Conservation (phyloP, 768 basidiomycete genomes). For the Filobasidium wieringae region DNA sequence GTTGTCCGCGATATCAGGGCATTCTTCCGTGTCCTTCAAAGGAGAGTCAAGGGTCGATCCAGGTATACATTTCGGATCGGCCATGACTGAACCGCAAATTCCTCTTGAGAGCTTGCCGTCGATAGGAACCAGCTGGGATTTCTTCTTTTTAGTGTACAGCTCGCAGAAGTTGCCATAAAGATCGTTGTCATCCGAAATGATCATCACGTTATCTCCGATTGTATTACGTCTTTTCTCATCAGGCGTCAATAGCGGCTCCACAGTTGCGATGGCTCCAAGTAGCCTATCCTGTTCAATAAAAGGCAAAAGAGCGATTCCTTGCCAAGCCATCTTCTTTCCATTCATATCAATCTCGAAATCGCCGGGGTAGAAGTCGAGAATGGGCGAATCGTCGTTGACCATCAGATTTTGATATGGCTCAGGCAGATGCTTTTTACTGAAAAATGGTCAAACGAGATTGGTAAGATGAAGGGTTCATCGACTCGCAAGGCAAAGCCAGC, state of each 20-base stretch:
- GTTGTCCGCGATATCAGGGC: conserved; percentile 76
- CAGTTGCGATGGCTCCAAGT: conserved; percentile 64
- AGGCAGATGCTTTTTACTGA: conserved; percentile 79
- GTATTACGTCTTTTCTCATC: conserved; percentile 74
- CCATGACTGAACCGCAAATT: conserved; percentile 64
- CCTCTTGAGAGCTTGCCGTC: conserved; percentile 61
- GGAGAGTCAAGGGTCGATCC: conserved; percentile 80
- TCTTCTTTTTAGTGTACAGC: conserved; percentile 81
- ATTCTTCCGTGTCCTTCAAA: conserved; percentile 46
- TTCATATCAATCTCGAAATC: conserved; percentile 98
- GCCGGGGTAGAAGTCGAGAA: conserved; percentile 87
- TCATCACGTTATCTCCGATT: conserved; percentile 72
- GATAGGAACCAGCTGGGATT: conserved; percentile 61
- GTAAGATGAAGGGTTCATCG: neutral
- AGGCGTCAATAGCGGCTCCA: conserved; percentile 51
- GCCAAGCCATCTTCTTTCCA: conserved; percentile 98
- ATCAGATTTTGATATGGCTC: conserved; percentile 73
- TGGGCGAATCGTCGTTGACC: conserved; percentile 74
- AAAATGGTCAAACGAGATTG: too few species aligned
- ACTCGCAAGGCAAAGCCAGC: neutral
- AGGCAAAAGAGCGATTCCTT: conserved; percentile 89
- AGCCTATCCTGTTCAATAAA: conserved; percentile 84
- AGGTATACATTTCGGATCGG: conserved; percentile 79
- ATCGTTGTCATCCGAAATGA: conserved; percentile 69
- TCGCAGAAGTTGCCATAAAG: conserved; percentile 78